Percentiles rank a stretch among this genome's conserved stretches.
Evolutionary conservation across 345 rosid species (phyloP).

Genomic region (Linum lewisii): DNA sequence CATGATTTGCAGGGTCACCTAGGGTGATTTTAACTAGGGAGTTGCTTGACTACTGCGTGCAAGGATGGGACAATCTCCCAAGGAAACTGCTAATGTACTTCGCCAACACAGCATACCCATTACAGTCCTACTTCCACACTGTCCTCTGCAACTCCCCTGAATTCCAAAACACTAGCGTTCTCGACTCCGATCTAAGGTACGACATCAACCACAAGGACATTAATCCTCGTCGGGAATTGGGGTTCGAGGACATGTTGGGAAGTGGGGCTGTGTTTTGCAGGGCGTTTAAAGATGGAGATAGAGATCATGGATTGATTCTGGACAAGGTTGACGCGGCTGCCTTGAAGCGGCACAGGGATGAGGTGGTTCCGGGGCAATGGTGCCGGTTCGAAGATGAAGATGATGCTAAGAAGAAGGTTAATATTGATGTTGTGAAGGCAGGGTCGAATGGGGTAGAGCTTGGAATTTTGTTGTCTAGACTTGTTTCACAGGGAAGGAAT

Average conservation of each 20-base stretch:
- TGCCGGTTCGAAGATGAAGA: conserved; percentile 7
- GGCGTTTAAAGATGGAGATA: conserved; percentile 12
- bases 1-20: conserved; percentile 23
- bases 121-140: conserved; percentile 29
- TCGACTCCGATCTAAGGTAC: conserved; percentile 16
- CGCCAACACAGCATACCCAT: conserved; percentile 21
- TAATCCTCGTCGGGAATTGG: conserved; percentile 1
- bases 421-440: conserved; percentile 20
- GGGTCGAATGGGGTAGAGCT: conserved; percentile 18
- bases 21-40: conserved; percentile 26
- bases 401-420: not conserved
- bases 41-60: conserved; percentile 24
- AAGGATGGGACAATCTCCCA: conserved; percentile 32
- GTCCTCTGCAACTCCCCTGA: conserved; percentile 32
- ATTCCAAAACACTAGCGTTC: conserved; percentile 21
- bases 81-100: conserved; percentile 31
- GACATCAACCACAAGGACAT: not conserved
- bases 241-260: conserved; percentile 9
- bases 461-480: conserved; percentile 11
- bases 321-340: conserved; percentile 14
- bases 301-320: conserved; percentile 1
- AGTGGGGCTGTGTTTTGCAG: conserved; percentile 26
- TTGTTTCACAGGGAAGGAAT: conserved; percentile 7
- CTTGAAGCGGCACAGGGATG: conserved; percentile 12
- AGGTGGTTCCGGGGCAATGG: conserved; percentile 24